A percentile compares a stretch with the other conserved stretches of the same genome.
These are phyloP conservation scores for Fennellomyces sp. DNA, from an alignment of 371 early-diverging fungal genomes.

Conservation along the genomic window DNA sequence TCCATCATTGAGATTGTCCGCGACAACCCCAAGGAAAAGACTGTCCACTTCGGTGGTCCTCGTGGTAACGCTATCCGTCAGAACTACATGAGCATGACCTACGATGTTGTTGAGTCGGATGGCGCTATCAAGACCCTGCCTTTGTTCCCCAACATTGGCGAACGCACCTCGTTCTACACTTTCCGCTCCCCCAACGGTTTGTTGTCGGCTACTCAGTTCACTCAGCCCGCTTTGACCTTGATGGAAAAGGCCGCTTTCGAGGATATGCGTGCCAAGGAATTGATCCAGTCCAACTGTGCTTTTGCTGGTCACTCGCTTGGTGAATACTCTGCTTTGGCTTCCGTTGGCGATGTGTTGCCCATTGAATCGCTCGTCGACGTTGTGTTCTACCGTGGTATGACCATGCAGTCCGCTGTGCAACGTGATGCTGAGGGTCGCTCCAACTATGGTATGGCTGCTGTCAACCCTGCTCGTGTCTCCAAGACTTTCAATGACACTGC, in stretches of 20 bases:
- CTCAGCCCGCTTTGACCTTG: constrained; percentile 91
- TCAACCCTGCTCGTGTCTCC: constrained; percentile 91
- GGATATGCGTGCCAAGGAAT: constrained; percentile 89
- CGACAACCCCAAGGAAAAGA: constrained; percentile 85
- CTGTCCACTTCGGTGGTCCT: constrained; percentile 93
- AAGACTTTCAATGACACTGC: constrained; percentile 86
- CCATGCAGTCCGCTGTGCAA: constrained; percentile 94
- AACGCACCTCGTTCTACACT: constrained; percentile 82
- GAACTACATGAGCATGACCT: constrained; percentile 91
- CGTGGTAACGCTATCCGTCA: constrained; percentile 90
- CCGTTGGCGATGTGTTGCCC: constrained; percentile 89
- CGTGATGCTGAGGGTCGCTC: constrained; percentile 85
- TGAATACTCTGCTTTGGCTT: constrained; percentile 93
- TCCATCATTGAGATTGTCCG: constrained; percentile 95
- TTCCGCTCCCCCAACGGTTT: constrained; percentile 92
- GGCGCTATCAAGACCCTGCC: constrained; percentile 77
- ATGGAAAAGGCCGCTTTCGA: constrained; percentile 94
- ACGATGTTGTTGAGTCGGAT: constrained; percentile 80
- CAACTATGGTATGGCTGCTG: constrained; percentile 95
- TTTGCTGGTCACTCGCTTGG: constrained; percentile 98
- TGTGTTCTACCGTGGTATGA: constrained; percentile 96
- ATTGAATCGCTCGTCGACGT: constrained; percentile 90
- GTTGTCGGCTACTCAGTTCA: constrained; percentile 95
- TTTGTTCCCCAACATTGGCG: constrained; percentile 90
- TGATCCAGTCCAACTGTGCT: constrained; percentile 82